Conservation (phyloP, 768 basidiomycete genomes). For the Termitomyces sp. region DNA sequence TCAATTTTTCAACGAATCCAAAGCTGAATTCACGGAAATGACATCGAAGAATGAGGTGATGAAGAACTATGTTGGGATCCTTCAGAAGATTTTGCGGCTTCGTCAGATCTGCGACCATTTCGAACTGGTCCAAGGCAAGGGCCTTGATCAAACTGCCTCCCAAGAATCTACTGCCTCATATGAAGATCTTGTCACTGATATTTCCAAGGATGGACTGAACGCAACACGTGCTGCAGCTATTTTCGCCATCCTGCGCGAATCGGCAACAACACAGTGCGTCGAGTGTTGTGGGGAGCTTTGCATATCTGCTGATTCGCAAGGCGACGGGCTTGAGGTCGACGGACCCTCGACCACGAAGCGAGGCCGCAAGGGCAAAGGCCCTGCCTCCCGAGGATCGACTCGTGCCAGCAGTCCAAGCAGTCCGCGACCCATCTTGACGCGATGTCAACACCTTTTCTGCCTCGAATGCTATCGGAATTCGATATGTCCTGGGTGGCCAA, state of each 20-base stretch:
- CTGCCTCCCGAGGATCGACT: conserved; percentile 65
- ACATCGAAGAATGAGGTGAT: conserved; percentile 89
- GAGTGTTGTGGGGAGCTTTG: conserved; percentile 84
- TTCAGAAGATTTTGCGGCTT: conserved; percentile 93
- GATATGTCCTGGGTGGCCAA: conserved; percentile 83
- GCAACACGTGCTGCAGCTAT: conserved; percentile 74
- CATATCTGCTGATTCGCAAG: conserved; percentile 44
- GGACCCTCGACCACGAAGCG: conserved; percentile 46
- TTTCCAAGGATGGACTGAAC: conserved; percentile 78
- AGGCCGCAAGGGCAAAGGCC: conserved; percentile 48
- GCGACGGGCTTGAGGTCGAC: conserved; percentile 50
- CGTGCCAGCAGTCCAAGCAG: conserved; percentile 70
- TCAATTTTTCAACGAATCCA: conserved; percentile 84
- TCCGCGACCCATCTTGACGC: conserved; percentile 74
- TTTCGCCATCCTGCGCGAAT: conserved; percentile 81
- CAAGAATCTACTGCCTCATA: conserved; percentile 60
- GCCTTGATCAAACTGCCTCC: conserved; percentile 34
- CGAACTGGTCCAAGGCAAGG: conserved; percentile 80
- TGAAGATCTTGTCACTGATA: conserved; percentile 76
- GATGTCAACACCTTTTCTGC: conserved; percentile 95
- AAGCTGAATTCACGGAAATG: conserved; percentile 87
- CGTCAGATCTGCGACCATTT: conserved; percentile 98
- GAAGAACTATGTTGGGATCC: conserved; percentile 97
- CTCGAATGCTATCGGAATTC: conserved; percentile 76
- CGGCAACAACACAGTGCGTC: conserved; percentile 84